Percentiles rank a stretch among this genome's conserved stretches.
These are phyloP conservation scores for Cyberlindnera lachancei DNA, from an alignment of 805 yeast species.

Conservation along the genomic window DNA sequence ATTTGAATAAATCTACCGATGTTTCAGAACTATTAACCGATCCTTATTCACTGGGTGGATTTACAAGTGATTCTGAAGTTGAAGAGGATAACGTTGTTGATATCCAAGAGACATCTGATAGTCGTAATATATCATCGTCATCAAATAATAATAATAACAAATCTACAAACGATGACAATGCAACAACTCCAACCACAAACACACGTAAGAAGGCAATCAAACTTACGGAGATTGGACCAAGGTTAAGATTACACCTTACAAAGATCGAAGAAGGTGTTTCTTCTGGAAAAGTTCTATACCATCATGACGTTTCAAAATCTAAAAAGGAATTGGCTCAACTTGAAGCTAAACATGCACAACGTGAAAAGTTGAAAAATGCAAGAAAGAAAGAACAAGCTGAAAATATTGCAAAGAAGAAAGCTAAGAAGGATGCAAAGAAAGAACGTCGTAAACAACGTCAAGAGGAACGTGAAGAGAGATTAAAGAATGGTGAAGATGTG, in stretches of 20 bases:
- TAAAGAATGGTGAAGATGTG: constrained; percentile 21
- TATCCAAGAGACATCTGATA: constrained; percentile 30
- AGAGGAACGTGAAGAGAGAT: constrained; percentile 26
- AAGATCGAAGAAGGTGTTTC: constrained; percentile 94
- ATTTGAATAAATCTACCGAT: constrained; percentile 50
- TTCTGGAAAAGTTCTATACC: constrained; percentile 81
- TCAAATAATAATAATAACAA: constrained; percentile 9
- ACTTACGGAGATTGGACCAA: constrained; percentile 88
- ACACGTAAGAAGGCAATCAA: constrained; percentile 72
- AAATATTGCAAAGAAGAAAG: constrained; percentile 69
- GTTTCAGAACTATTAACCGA: constrained; percentile 80
- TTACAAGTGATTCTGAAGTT: constrained; percentile 87
- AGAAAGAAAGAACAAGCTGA: constrained; percentile 75
- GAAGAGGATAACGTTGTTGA: constrained; percentile 86
- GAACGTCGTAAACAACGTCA: constrained; percentile 56
- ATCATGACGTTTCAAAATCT: constrained; percentile 59
- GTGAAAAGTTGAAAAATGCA: constrained; percentile 54
- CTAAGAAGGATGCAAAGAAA: constrained; percentile 64
- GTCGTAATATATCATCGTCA: too few relatives aligned
- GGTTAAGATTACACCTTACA: constrained; percentile 64
- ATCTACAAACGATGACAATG: constrained; percentile 1
- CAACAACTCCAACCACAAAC: constrained; percentile 18
- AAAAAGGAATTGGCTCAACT: constrained; percentile 49
- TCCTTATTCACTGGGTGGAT: constrained; percentile 71
- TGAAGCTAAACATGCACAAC: constrained; percentile 60